Percentiles rank a stretch among this genome's conserved stretches.
Conservation (phyloP, 805 yeast species). For the Saturnispora ahearnii region DNA sequence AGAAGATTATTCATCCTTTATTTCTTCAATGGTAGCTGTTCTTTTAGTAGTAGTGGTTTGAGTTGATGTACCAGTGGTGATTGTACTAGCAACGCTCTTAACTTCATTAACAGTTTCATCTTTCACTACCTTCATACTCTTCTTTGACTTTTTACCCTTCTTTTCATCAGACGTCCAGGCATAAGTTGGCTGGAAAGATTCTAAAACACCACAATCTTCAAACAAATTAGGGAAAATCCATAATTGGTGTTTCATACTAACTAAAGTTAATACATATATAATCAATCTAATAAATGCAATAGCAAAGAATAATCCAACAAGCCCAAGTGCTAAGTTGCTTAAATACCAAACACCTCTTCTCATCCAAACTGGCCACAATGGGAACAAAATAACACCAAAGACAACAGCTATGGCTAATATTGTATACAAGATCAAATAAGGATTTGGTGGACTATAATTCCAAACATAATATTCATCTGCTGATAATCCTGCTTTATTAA, state of each 20-base stretch:
- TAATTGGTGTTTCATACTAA: conserved; percentile 60
- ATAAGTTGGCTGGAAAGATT: conserved; percentile 84
- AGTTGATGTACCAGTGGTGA: conserved; percentile 3
- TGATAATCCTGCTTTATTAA: conserved; percentile 48
- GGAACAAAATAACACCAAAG: conserved; percentile 66
- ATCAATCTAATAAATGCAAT: conserved; percentile 74
- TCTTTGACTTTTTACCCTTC: conserved; percentile 12
- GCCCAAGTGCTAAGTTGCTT: conserved; percentile 65
- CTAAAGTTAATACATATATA: conserved; percentile 50
- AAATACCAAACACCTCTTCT: conserved; percentile 86
- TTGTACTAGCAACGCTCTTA: not conserved
- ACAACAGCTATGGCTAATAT: conserved; percentile 57
- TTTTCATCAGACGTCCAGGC: conserved; percentile 49
- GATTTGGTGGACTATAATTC: conserved; percentile 68
- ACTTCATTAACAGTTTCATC: not conserved
- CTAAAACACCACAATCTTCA: conserved; percentile 90
- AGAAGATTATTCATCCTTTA: conserved; percentile 7
- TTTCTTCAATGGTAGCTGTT: conserved; percentile 22
- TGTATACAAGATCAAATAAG: conserved; percentile 52
- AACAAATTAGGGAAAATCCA: conserved; percentile 96
- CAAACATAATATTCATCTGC: conserved; percentile 75
- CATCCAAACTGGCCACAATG: conserved; percentile 91
- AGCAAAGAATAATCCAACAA: conserved; percentile 66
- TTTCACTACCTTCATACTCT: not conserved
- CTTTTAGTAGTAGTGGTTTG: conserved; percentile 14